Evolutionary conservation across 495 filamentous ascomycete genomes (phyloP).

Genomic region (Penicillium goetzii): DNA sequence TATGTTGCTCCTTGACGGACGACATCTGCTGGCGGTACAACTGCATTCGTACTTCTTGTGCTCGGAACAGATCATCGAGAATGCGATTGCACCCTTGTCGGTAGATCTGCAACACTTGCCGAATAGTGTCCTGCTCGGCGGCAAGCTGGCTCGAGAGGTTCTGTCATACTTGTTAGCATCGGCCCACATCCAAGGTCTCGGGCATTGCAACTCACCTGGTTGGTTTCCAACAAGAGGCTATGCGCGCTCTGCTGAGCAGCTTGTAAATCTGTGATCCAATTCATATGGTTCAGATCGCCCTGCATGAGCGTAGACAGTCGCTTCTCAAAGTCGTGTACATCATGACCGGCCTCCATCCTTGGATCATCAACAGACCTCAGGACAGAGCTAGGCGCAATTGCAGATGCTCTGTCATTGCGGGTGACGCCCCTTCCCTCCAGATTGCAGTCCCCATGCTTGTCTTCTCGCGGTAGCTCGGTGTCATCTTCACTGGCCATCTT

Average conservation of each 20-base stretch:
- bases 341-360: background rate
- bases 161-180: slow-evolving; percentile 22
- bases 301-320: slow-evolving; percentile 8
- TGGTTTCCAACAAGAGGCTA: slow-evolving; percentile 28
- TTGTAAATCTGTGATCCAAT: slow-evolving; percentile 35
- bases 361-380: background rate
- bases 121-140: slow-evolving; percentile 37
- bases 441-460: background rate
- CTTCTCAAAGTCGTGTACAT: background rate
- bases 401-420: background rate
- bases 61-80: slow-evolving; percentile 39
- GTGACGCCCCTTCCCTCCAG: background rate
- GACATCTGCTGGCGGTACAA: slow-evolving; percentile 40
- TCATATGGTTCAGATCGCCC: slow-evolving; percentile 13
- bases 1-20: slow-evolving; percentile 37
- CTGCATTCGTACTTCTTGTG: slow-evolving; percentile 38
- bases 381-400: background rate
- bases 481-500: background rate
- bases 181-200: background rate
- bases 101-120: slow-evolving; percentile 35
- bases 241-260: slow-evolving; percentile 30
- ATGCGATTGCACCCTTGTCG: slow-evolving; percentile 38
- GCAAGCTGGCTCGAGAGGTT: slow-evolving; percentile 35
- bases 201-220: slow-evolving; percentile 27
- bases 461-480: background rate